Percentiles rank a stretch among this genome's conserved stretches.
These are phyloP conservation scores for Silybum marianum DNA, from an alignment of 129 eudicot genomes.

Conservation along the genomic window DNA sequence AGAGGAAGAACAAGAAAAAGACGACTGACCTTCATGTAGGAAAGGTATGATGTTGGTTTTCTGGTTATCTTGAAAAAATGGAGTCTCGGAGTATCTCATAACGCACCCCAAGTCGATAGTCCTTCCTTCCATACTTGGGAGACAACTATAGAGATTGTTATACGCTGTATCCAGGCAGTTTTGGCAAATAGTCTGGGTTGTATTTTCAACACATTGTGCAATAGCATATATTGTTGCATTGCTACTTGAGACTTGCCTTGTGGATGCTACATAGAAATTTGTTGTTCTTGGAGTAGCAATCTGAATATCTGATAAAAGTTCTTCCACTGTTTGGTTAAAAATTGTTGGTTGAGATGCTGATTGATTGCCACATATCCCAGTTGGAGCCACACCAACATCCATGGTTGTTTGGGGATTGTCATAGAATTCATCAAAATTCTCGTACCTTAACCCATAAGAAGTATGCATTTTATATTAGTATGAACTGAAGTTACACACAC, in stretches of 20 bases:
- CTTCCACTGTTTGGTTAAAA: constrained; percentile 28
- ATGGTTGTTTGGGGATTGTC: neutral
- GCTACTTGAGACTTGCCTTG: constrained; percentile 28
- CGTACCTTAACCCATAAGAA: neutral
- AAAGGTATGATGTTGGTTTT: constrained; percentile 42
- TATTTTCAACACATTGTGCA: constrained; percentile 47
- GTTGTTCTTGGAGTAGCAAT: constrained; percentile 51
- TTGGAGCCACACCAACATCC: neutral
- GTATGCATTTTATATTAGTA: neutral
- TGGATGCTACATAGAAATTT: constrained; percentile 43
- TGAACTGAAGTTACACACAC: neutral
- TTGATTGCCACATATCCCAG: constrained; percentile 49
- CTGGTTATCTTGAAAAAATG: constrained; percentile 56
- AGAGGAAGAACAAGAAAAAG: neutral
- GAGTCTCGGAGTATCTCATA: constrained; percentile 44
- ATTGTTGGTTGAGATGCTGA: constrained; percentile 37
- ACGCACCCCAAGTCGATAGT: constrained; percentile 54
- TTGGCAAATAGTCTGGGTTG: constrained; percentile 39
- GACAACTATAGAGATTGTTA: constrained; percentile 40
- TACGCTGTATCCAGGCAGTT: constrained; percentile 51
- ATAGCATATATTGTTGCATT: constrained; percentile 42
- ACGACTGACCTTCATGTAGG: constrained; percentile 36
- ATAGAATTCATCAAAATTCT: neutral
- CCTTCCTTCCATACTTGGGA: constrained; percentile 51
- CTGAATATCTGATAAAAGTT: constrained; percentile 39